Evolutionary conservation across 2,329 filamentous ascomycete genomes (phyloP).

Genomic region (Ceratocystis destructans): DNA sequence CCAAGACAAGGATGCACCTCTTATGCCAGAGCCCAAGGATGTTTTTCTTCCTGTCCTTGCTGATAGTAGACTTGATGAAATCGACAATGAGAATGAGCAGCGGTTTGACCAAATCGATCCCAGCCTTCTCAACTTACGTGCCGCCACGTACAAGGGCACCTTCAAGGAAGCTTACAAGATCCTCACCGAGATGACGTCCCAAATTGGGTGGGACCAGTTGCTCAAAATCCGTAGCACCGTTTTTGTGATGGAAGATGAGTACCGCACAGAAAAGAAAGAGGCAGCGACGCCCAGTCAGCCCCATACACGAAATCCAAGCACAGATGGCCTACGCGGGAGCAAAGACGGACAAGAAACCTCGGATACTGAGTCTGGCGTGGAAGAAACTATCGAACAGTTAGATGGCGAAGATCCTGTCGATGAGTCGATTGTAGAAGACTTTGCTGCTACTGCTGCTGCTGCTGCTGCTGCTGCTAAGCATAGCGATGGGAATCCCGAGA

Average conservation of each 20-base stretch:
- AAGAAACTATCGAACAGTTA: conserved; percentile 17
- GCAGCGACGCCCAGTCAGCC: conserved; percentile 27
- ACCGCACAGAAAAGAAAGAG: conserved; percentile 72
- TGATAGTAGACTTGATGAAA: conserved; percentile 86
- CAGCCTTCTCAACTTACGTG: conserved; percentile 71
- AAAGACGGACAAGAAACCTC: conserved; percentile 54
- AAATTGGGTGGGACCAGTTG: conserved; percentile 95
- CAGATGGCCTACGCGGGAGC: conserved; percentile 59
- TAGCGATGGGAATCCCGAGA: neutral
- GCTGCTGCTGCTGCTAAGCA: too few species aligned
- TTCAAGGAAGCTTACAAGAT: conserved; percentile 92
- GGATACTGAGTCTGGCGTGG: conserved; percentile 41
- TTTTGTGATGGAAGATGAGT: conserved; percentile 99
- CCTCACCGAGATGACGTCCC: conserved; percentile 86
- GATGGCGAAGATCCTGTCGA: conserved; percentile 11
- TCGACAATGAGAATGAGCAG: conserved; percentile 78
- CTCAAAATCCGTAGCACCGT: conserved; percentile 90
- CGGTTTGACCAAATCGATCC: conserved; percentile 80
- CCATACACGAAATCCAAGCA: conserved; percentile 61
- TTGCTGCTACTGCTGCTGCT: too few species aligned
- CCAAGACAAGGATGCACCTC: conserved; percentile 89
- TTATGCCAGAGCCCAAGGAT: conserved; percentile 85
- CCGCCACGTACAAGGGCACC: conserved; percentile 82
- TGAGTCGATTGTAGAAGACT: neutral
- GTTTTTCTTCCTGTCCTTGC: conserved; percentile 75